These are phyloP conservation scores for Penstemon davidsonii DNA, from an alignment of 257 asterid species.

Conservation along the genomic window DNA sequence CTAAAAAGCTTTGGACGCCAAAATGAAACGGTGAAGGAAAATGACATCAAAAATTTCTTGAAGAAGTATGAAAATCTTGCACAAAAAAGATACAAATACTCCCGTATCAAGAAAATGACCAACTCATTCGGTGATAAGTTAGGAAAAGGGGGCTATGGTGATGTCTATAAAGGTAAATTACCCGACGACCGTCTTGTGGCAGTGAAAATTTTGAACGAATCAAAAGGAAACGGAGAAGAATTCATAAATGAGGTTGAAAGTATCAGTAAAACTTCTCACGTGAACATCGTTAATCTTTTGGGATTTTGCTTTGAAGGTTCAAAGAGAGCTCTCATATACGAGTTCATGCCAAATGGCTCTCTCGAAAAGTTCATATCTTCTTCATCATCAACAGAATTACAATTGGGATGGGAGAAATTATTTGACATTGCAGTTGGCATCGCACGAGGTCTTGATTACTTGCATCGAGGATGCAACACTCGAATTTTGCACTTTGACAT, in stretches of 20 bases:
- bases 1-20: too few species aligned
- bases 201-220: too few species aligned
- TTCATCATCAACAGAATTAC: conserved; percentile 25
- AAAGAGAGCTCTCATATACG: conserved; percentile 59
- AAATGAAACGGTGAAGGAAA: too few species aligned
- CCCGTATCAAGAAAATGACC: conserved; percentile 30
- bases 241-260: conserved; percentile 53
- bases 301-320: conserved; percentile 48
- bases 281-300: conserved; percentile 46
- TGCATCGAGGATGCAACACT: conserved; percentile 35
- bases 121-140: conserved; percentile 23
- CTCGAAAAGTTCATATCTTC: conserved; percentile 45
- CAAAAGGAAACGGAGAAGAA: conserved; percentile 58
- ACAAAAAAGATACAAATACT: conserved; percentile 33
- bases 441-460: conserved; percentile 51
- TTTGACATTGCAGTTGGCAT: conserved; percentile 53
- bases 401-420: conserved; percentile 33
- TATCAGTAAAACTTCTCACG: conserved; percentile 30
- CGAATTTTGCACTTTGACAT: conserved; percentile 59
- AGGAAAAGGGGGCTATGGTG: too few species aligned
- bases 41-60: too few species aligned
- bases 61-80: too few species aligned
- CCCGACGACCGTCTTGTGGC: too few species aligned
- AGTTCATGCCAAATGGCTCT: conserved; percentile 52
- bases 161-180: too few species aligned